phyloP scores from a whole-genome alignment of 495 filamentous ascomycete species.

The Achaetomiella virescens region DNA sequence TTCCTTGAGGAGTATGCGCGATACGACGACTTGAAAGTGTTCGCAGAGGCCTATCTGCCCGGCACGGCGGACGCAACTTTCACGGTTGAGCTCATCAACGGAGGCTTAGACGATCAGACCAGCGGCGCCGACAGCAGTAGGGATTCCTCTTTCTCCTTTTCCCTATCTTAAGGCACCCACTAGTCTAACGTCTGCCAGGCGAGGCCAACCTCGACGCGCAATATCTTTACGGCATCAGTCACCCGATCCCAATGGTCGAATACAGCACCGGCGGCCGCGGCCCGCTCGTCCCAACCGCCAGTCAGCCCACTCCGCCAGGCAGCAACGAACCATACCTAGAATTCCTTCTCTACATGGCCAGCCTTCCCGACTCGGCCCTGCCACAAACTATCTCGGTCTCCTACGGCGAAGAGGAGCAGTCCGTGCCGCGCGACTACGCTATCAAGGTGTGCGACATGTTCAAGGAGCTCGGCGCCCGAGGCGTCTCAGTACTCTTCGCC shows the following conservation, averaged over 20 bases:
- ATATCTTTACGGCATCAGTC: constrained; percentile 38
- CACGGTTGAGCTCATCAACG: constrained; percentile 55
- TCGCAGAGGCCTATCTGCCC: constrained; percentile 47
- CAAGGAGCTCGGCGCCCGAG: constrained; percentile 62
- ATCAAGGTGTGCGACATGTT: constrained; percentile 58
- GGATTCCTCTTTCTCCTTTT: neutral
- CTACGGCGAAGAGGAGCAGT: constrained; percentile 72
- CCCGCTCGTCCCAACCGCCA: constrained; percentile 56
- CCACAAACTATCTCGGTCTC: constrained; percentile 67
- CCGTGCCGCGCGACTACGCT: constrained; percentile 57
- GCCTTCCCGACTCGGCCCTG: constrained; percentile 39
- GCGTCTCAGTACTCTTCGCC: constrained; percentile 64
- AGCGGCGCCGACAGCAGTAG: constrained; percentile 28
- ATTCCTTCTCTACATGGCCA: constrained; percentile 50
- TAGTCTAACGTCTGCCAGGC: neutral
- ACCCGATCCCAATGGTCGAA: constrained; percentile 9
- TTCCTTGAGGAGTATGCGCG: constrained; percentile 54
- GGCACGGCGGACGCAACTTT: constrained; percentile 48
- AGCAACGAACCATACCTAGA: constrained; percentile 71
- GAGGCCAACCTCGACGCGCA: constrained; percentile 50
- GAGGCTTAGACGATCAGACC: constrained; percentile 40
- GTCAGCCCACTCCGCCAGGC: constrained; percentile 31
- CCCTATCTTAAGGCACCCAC: no score
- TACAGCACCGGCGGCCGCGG: constrained; percentile 41
- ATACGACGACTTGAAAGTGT: constrained; percentile 48